Evolutionary conservation across 345 rosid genomes (phyloP), one percentile per base, ranked within the genome.

Genomic region (Pistacia vera): DNA sequence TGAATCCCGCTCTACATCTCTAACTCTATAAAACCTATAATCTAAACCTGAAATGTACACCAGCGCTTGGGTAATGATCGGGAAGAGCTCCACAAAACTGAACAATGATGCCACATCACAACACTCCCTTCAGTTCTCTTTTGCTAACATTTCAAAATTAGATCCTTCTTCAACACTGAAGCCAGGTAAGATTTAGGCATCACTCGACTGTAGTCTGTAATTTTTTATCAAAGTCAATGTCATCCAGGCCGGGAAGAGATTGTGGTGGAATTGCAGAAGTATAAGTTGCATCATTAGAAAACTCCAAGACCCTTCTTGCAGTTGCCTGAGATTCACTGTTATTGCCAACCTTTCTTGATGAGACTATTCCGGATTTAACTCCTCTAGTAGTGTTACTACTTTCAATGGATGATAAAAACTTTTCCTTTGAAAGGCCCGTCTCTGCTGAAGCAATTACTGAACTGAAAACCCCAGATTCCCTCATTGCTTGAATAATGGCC

Each of bases 401-500:
- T 63, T 79, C 72, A 38, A 80, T 81, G 3, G 84, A 81, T 41
- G 87, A 77, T 60, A 70, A 69, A 59, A 75, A 67, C 17, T 62
- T 64, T 66, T 82, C 84, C 70, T 68, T 80, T 4, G 89, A 63
- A 62, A 79, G 22, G 61, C 73, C 79, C 63, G 46, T 73, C 73
- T 73, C 79, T 13, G 91, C 86, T 44, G 90, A 83, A 33, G 78
- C 87, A 75, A 93, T 84, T 20, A 84, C 88, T 13, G 89, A 82
- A 77, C 75, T 81, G 71, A 87, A 92, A 52, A 89, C 84, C 64
- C 97, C 97, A 12, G 98, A 83, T 81, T 95, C 97, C 78, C 86
- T 80, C 44, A 93, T 87, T 73, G 82, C 92, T 86, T 93, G 93
- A 58, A 88, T 79, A 74, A 93, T 88, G 60, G 80, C 92, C 99